A percentile compares a stretch with the other conserved stretches of the same genome.
These are phyloP conservation scores for Myotisia sp. DNA, from an alignment of 2,329 filamentous ascomycete genomes.

Conservation along the genomic window DNA sequence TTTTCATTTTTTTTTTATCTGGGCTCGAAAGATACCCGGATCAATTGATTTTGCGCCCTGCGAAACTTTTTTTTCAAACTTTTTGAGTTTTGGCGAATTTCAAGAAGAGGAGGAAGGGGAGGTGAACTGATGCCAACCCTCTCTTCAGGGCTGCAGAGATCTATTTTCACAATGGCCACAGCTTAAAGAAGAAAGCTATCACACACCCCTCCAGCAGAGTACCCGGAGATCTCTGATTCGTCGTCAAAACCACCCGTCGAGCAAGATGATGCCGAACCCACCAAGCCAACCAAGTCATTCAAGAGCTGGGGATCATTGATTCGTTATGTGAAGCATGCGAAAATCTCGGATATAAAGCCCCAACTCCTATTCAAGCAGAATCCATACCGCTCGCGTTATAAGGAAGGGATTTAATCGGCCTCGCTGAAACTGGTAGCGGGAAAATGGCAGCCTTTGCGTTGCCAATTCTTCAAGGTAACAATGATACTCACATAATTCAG, in stretches of 20 bases:
- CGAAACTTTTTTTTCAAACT: too few relatives aligned
- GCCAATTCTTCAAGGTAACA: constrained; percentile 60
- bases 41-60: constrained; percentile 5
- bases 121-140: too few relatives aligned
- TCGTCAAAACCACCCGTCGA: constrained; percentile 12
- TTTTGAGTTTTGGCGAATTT: too few relatives aligned
- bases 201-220: constrained; percentile 14
- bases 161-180: constrained; percentile 27
- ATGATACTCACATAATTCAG: constrained; percentile 24
- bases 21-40: constrained; percentile 9
- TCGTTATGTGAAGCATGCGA: constrained; percentile 79
- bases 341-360: constrained; percentile 64
- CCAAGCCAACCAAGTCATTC: constrained; percentile 26
- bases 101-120: too few relatives aligned
- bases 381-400: constrained; percentile 69
- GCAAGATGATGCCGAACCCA: constrained; percentile 5
- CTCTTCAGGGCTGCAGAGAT: too few relatives aligned
- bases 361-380: constrained; percentile 79
- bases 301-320: constrained; percentile 57
- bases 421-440: constrained; percentile 89
- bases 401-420: constrained; percentile 75
- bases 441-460: constrained; percentile 93
- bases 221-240: constrained; percentile 11
- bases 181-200: constrained; percentile 30
- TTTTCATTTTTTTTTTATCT: constrained; percentile 8